Evolutionary conservation across 129 eudicot genomes (phyloP), one percentile per base, ranked within the genome.

Genomic region (Flaveria linearis): DNA sequence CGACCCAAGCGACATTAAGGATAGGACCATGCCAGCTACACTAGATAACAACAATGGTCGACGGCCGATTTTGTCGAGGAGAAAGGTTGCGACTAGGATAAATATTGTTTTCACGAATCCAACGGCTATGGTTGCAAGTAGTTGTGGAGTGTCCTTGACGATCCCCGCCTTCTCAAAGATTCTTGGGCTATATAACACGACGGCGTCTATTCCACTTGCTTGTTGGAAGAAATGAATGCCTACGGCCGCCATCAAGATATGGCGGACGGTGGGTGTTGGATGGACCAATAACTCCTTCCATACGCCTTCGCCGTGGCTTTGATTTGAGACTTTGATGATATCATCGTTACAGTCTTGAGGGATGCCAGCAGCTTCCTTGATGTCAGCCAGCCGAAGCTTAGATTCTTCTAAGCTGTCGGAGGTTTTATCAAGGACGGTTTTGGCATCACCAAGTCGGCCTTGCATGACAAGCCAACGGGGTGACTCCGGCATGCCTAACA

Each of bases 381-480:
- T 90, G 18, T 83, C 90, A 3, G 72, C 72, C 13, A 90, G 80
- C 10, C 96, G 81, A 16, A 77, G 77, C 43, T 43, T 70, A 28
- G 92, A 76, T 61, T 89, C 96, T 73, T 87, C 85, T 46, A 69
- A 51, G 26, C 81, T 66, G 66, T 90, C 96, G 2, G 90, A 87
- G 16, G 92, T 87, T 25, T 75, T 87, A 79, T 87, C 89, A 15
- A 89, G 85, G 58, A 89, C 96, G 6, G 3, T n/a, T 39, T 77
- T 87, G 53, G 96, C 96, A n/a, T 89, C 96, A 7, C 84, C 88
- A 15, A 89, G 87, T 22, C 95, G 88, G 36, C 95, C 91, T 52
- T 87, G 95, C 79, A 85, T 66, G 39, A 89, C 86, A 7, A 89
- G 92, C 96, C 96, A 89, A 56, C 96, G 87, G 3, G 96, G 96